These are phyloP conservation scores for Condylostoma magnum DNA, from an alignment of 169 alveolate genomes.

Conservation along the genomic window DNA sequence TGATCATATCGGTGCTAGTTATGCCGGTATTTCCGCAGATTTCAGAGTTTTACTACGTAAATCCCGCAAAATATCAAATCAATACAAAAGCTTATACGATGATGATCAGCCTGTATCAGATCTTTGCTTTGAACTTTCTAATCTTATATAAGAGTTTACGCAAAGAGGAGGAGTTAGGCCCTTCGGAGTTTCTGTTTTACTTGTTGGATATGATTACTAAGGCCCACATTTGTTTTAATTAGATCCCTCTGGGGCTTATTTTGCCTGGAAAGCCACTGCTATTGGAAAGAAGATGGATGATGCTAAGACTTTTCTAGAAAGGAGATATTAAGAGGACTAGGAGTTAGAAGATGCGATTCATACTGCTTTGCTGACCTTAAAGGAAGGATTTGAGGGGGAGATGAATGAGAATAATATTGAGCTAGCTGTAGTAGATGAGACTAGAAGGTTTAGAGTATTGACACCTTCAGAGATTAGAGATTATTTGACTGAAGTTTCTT, in stretches of 20 bases:
- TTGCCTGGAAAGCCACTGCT: constrained; percentile 94
- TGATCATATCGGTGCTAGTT: constrained; percentile 90
- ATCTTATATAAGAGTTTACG: constrained; percentile 97
- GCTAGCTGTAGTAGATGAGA: constrained; percentile 93
- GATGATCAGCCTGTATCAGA: constrained; percentile 94
- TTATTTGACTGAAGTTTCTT: constrained; percentile 90
- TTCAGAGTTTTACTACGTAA: constrained; percentile 89
- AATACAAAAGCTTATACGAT: constrained; percentile 89
- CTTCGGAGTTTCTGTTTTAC: constrained; percentile 96
- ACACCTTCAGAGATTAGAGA: constrained; percentile 89
- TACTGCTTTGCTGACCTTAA: constrained; percentile 65
- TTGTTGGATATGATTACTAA: constrained; percentile 95
- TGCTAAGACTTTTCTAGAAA: constrained; percentile 95
- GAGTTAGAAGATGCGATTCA: constrained; percentile 89
- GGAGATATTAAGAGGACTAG: constrained; percentile 91
- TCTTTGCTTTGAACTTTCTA: constrained; percentile 94
- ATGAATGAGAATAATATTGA: constrained; percentile 95
- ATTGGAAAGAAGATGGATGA: constrained; percentile 96
- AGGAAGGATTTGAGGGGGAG: constrained; percentile 96
- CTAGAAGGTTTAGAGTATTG: constrained; percentile 81
- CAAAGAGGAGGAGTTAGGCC: constrained; percentile 99
- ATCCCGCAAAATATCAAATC: constrained; percentile 84
- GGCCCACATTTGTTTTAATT: constrained; percentile 96
- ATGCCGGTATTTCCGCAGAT: constrained; percentile 99
- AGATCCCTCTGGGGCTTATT: constrained; percentile 99